A percentile compares a stretch with the other conserved stretches of the same genome.
These are phyloP conservation scores for Globisporangium solare DNA, from an alignment of 352 stramenopile species.

Conservation along the genomic window DNA sequence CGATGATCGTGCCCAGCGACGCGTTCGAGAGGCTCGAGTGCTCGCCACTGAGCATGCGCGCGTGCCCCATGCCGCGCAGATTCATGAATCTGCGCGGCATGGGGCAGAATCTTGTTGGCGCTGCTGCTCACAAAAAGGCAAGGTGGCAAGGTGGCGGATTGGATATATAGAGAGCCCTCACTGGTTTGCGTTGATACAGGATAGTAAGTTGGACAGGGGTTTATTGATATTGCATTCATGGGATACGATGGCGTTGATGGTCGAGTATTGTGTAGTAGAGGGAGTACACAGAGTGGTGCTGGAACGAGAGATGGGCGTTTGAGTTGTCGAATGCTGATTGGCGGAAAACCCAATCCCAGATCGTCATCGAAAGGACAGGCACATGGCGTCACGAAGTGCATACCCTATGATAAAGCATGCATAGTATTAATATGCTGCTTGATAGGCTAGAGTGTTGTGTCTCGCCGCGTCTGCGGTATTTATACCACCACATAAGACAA, in stretches of 20 bases:
- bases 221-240: no score
- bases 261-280: neutral
- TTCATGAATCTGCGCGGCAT: no score
- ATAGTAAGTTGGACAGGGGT: neutral
- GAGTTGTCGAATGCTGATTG: neutral
- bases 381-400: neutral
- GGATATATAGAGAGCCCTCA: no score
- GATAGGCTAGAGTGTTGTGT: no score
- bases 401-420: no score
- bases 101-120: no score
- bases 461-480: no score
- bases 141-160: no score
- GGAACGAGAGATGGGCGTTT: neutral
- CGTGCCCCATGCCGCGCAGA: neutral
- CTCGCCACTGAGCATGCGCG: constrained; percentile 15
- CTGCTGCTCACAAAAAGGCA: no score
- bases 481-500: no score
- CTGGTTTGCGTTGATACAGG: neutral
- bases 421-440: no score
- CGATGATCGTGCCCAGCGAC: constrained; percentile 19
- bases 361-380: neutral
- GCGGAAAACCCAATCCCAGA: neutral
- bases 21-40: constrained; percentile 19
- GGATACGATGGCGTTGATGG: no score
- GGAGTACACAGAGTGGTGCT: neutral